These are phyloP conservation scores for Agapanthus africanus DNA, from an alignment of 106 monocot genomes.

Conservation along the genomic window DNA sequence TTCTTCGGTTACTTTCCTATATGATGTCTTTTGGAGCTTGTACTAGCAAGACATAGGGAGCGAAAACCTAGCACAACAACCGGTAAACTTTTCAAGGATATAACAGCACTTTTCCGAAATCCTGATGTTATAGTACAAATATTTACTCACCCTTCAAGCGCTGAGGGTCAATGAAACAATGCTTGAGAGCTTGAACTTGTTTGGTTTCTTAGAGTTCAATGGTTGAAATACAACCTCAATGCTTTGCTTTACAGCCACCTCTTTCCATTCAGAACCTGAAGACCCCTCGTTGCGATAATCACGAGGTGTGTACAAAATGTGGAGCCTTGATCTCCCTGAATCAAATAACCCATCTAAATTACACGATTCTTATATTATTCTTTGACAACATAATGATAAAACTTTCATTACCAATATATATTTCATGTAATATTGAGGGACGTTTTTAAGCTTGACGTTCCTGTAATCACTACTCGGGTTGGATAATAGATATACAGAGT, in stretches of 20 bases:
- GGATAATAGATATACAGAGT: no score
- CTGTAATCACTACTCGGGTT: no score
- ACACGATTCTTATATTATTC: no score
- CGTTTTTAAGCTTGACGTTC: no score
- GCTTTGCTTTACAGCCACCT: conserved; percentile 47
- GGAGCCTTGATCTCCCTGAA: conserved; percentile 77
- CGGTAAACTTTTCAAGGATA: background rate
- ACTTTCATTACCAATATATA: no score
- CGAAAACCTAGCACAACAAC: background rate
- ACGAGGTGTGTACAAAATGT: conserved; percentile 41
- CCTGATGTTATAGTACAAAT: background rate
- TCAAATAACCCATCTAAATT: no score
- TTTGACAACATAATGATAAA: no score
- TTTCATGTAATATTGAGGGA: no score
- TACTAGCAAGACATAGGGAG: background rate
- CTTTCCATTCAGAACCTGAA: conserved; percentile 50
- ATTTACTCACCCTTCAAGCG: no score
- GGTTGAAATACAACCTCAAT: conserved; percentile 71
- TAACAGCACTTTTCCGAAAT: background rate
- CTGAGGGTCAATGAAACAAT: conserved; percentile 56
- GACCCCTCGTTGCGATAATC: conserved; percentile 53
- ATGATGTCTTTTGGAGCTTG: no score
- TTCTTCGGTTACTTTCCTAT: no score
- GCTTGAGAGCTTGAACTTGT: conserved; percentile 60
- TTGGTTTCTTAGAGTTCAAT: conserved; percentile 53